Percentiles rank a stretch among this genome's conserved stretches.
These are phyloP conservation scores for Vanrija pseudolonga DNA, from an alignment of 1,284 basidiomycete species.

Conservation along the genomic window DNA sequence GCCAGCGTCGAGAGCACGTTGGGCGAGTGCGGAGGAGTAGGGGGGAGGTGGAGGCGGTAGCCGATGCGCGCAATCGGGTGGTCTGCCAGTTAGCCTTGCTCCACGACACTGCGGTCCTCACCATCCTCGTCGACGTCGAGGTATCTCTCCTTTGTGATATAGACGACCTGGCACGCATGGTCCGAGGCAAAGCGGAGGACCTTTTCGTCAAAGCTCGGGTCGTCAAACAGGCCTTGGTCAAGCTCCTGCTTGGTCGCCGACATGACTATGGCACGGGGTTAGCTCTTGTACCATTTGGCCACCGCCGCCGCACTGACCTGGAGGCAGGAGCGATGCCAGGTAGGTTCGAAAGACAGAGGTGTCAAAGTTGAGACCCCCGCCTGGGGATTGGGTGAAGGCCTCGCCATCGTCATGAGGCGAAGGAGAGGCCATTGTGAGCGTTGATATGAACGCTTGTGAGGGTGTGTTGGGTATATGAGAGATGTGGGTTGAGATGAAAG, in stretches of 20 bases:
- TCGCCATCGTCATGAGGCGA: slow-evolving; percentile 27
- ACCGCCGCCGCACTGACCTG: slow-evolving; percentile 21
- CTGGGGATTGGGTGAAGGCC: slow-evolving; percentile 9
- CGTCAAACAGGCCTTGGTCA: slow-evolving; percentile 40
- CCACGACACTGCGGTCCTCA: slow-evolving; percentile 5
- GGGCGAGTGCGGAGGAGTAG: slow-evolving; percentile 58
- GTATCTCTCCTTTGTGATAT: slow-evolving; percentile 41
- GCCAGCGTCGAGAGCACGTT: slow-evolving; percentile 82
- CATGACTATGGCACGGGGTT: slow-evolving; percentile 35
- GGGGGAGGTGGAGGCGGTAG: slow-evolving; percentile 46
- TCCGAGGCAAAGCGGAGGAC: slow-evolving; percentile 43
- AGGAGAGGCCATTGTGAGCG: slow-evolving; percentile 18
- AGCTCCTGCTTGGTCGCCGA: slow-evolving; percentile 39
- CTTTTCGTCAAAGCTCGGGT: slow-evolving; percentile 47
- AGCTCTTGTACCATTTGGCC: neutral
- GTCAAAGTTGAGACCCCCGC: slow-evolving; percentile 36
- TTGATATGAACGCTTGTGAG: neutral
- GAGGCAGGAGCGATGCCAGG: slow-evolving; percentile 35
- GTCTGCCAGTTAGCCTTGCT: slow-evolving; percentile 18
- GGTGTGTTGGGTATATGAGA: too few species aligned
- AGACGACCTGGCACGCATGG: slow-evolving; percentile 44
- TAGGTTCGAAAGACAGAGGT: slow-evolving; percentile 40
- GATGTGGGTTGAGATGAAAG: too few species aligned
- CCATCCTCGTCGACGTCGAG: slow-evolving; percentile 39
- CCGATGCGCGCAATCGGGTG: slow-evolving; percentile 25